Base-by-base conservation (phyloP, 805 yeast species). In the Teunomyces pallodes region DNA sequence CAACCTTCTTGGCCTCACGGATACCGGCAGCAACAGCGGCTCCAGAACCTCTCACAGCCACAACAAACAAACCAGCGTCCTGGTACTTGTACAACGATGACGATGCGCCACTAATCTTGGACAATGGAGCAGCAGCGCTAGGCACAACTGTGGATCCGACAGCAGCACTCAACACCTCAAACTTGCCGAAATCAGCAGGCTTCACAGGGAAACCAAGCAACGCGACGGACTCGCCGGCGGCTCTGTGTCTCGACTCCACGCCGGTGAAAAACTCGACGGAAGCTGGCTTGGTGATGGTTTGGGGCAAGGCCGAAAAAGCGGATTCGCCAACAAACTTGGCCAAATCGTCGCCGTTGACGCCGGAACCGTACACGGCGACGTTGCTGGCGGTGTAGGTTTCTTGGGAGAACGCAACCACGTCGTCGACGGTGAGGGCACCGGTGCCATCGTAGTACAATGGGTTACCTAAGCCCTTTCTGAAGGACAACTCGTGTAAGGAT, bases 381-480 rank as follows among this genome's bases (percentile, higher is more conserved):
- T 87, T 87, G 54, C 83, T 80, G 61, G 82, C 74, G 55, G 82
- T 79, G 80, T 83, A 90, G 46, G 79, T 86, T 60, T 79, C 71
- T 55, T 80, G 69, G 54, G 96, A 91, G 65, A 75, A 88, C 39
- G 67, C 67, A 59, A 79, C 76, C 62, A 94, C 76, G 51, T 86
- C 90, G 46, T 84, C 90, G 57, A 82, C 74, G 40, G 82, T 61
- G 44, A 66, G 54, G 58, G 75, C 72, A 54, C 77, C 69, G 54
- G 79, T 77, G 52, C 88, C 87, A 67, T 87, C 86, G 66, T 80
- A 88, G 67, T 79, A 79, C 61, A 89, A 77, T 55, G 96, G 86
- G 71, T 85, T 82, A 62, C 97, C 97, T 61, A 88, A 82, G 47
- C 96, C 97, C 52, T 70, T 76, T 78, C 94, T 87, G 83, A 87